Conservation (phyloP, 495 filamentous ascomycete species). For the Penicillium arizonense region DNA sequence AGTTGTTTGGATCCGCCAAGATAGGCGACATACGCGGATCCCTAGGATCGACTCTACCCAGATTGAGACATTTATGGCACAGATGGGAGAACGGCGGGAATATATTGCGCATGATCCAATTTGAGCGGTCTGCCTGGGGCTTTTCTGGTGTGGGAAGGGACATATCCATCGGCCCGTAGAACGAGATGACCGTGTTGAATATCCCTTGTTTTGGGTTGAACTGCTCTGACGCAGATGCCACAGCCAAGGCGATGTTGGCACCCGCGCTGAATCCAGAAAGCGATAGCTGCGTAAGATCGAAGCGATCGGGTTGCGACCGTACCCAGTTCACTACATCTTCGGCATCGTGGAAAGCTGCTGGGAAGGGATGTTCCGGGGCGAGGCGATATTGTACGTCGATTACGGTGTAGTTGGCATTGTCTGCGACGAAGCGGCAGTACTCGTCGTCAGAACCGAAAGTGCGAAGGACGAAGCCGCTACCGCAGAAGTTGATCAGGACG, state of each 20-base stretch:
- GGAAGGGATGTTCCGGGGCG: slow-evolving; percentile 74
- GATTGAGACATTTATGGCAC: slow-evolving; percentile 27
- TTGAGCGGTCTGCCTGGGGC: slow-evolving; percentile 21
- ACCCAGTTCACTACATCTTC: slow-evolving; percentile 42
- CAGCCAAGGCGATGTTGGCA: slow-evolving; percentile 39
- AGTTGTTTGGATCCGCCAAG: slow-evolving; percentile 33
- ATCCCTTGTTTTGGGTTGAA: slow-evolving; percentile 14
- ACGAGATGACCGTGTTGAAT: slow-evolving; percentile 36
- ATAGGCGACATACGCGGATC: slow-evolving; percentile 43
- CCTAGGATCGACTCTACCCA: slow-evolving; percentile 18
- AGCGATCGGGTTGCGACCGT: slow-evolving; percentile 27
- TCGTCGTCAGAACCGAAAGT: slow-evolving; percentile 41
- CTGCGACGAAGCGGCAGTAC: slow-evolving; percentile 37
- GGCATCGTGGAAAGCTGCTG: slow-evolving; percentile 70
- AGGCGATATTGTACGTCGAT: slow-evolving; percentile 70
- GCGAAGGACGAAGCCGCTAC: slow-evolving; percentile 39
- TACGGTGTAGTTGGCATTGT: slow-evolving; percentile 37
- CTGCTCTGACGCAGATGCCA: slow-evolving; percentile 30
- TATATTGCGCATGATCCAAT: slow-evolving; percentile 26
- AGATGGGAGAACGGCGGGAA: slow-evolving; percentile 27
- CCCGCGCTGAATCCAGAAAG: slow-evolving; percentile 48
- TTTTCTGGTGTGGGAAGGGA: slow-evolving; percentile 23
- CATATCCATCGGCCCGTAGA: slow-evolving; percentile 41
- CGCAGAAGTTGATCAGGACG: slow-evolving; percentile 45
- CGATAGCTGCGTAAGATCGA: slow-evolving; percentile 34